Conservation (phyloP, 2,329 filamentous ascomycete genomes). For the Cercospora canescens region DNA sequence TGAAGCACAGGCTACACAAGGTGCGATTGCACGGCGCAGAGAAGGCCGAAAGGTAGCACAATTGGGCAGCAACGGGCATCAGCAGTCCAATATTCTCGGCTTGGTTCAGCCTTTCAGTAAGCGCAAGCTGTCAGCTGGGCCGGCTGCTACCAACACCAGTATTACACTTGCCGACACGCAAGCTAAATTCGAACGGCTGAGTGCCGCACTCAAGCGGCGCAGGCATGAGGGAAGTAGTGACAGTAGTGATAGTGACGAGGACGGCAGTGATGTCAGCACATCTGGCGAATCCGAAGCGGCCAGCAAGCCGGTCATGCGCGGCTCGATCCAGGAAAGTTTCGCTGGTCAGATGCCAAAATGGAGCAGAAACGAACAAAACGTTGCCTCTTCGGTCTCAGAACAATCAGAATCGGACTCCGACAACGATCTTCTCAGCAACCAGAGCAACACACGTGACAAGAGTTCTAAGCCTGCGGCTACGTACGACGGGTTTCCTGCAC, state of each 20-base stretch:
- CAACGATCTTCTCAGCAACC: neutral
- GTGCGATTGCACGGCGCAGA: neutral
- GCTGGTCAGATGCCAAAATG: neutral
- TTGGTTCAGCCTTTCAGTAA: neutral
- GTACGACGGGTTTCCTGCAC: neutral
- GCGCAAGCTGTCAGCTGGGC: neutral
- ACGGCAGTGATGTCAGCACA: constrained; percentile 4
- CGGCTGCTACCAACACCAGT: neutral
- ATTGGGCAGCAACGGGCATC: neutral
- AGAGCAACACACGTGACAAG: neutral
- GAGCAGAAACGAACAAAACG: neutral
- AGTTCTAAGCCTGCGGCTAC: neutral
- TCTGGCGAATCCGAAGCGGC: constrained; percentile 1
- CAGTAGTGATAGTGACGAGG: constrained; percentile 4
- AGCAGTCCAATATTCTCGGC: neutral
- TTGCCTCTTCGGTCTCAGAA: neutral
- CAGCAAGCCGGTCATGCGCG: neutral
- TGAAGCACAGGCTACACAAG: neutral
- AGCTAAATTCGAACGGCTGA: constrained; percentile 4
- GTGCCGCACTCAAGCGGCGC: neutral
- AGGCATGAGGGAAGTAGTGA: neutral
- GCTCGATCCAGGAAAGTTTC: constrained; percentile 20
- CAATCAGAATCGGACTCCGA: neutral
- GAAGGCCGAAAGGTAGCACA: neutral
- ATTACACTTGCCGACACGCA: constrained; percentile 1